These are phyloP conservation scores for Neurospora sp. DNA, from an alignment of 495 filamentous ascomycete species.

Conservation along the genomic window DNA sequence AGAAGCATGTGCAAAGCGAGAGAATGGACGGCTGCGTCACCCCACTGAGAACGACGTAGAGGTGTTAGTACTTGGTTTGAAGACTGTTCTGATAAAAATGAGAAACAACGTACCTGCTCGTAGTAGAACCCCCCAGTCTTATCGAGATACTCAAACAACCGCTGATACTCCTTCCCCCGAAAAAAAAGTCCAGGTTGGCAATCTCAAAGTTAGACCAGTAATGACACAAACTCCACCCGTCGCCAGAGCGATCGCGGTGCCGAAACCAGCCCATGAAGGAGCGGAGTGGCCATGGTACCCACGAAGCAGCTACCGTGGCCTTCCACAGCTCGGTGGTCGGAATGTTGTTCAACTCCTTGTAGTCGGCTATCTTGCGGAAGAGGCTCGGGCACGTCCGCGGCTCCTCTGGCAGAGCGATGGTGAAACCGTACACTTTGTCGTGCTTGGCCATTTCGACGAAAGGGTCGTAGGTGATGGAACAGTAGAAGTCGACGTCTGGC, in stretches of 20 bases:
- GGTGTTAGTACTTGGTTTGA: neutral
- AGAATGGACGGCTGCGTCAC: conserved; percentile 44
- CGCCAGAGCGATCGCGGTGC: conserved; percentile 26
- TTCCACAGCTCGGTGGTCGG: conserved; percentile 29
- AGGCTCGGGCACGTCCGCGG: conserved; percentile 38
- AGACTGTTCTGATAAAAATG: neutral
- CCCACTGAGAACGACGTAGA: conserved; percentile 28
- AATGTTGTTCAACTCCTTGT: conserved; percentile 27
- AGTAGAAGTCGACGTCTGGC: conserved; percentile 43
- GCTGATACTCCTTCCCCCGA: conserved; percentile 35
- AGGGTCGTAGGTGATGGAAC: conserved; percentile 46
- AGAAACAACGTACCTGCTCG: conserved; percentile 29
- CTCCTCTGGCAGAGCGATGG: conserved; percentile 42
- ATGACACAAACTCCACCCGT: conserved; percentile 44
- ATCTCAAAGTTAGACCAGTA: conserved; percentile 54
- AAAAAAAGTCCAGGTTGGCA: conserved; percentile 47
- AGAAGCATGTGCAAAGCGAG: conserved; percentile 42
- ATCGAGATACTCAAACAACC: conserved; percentile 39
- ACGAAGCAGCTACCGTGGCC: conserved; percentile 28
- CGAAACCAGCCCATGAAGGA: conserved; percentile 24
- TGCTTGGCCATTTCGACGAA: conserved; percentile 44
- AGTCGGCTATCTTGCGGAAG: conserved; percentile 37
- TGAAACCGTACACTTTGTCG: conserved; percentile 44
- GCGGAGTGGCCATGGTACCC: conserved; percentile 33
- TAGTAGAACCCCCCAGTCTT: conserved; percentile 42